Conservation (phyloP, 495 filamentous ascomycete species). For the Neurospora sp. region DNA sequence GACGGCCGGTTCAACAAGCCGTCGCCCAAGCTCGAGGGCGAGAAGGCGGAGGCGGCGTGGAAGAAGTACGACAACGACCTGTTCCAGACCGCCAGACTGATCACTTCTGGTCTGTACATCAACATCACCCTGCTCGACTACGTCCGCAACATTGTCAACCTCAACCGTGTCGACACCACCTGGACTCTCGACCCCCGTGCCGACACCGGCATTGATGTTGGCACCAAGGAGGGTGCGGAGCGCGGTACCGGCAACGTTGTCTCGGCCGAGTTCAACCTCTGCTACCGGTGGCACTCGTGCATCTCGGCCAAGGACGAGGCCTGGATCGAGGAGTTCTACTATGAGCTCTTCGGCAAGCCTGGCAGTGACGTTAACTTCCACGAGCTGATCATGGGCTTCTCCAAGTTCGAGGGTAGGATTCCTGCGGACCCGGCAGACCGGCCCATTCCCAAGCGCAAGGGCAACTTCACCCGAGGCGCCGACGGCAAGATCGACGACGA, state of each 20-base stretch:
- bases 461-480: constrained; percentile 3
- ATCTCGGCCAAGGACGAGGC: constrained; percentile 61
- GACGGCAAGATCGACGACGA: constrained; percentile 53
- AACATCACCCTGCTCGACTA: constrained; percentile 80
- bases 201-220: constrained; percentile 43
- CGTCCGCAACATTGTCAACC: constrained; percentile 71
- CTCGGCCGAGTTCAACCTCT: constrained; percentile 58
- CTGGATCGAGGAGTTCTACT: constrained; percentile 61
- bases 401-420: constrained; percentile 47
- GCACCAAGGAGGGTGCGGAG: constrained; percentile 43
- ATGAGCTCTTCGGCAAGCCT: constrained; percentile 53
- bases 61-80: constrained; percentile 71
- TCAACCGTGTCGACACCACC: constrained; percentile 64
- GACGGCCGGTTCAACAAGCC: constrained; percentile 60
- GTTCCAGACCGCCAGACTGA: constrained; percentile 70
- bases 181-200: constrained; percentile 73
- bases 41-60: constrained; percentile 49
- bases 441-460: constrained; percentile 51
- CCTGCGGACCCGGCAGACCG: constrained; percentile 54
- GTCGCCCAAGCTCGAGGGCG: constrained; percentile 30
- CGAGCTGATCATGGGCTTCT: constrained; percentile 50
- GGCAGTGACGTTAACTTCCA: constrained; percentile 37
- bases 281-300: constrained; percentile 75
- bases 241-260: constrained; percentile 64
- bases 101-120: constrained; percentile 75